Evolutionary conservation across 495 filamentous ascomycete genomes (phyloP).

Genomic region (Hypoxylon cercidicola): DNA sequence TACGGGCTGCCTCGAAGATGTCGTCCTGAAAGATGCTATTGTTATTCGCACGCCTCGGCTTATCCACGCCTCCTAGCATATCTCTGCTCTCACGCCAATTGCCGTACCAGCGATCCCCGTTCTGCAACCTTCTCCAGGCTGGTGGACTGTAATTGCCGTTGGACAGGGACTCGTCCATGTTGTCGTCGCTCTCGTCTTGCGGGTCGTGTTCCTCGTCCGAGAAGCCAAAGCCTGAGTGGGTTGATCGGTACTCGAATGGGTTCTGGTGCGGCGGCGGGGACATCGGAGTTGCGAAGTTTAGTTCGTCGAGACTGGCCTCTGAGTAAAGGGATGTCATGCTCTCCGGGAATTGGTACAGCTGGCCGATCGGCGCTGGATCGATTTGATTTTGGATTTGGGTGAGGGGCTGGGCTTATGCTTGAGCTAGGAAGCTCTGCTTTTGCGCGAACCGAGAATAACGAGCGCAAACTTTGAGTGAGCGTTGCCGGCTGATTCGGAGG

Average conservation of each 20-base stretch:
- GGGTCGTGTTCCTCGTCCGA: constrained; percentile 56
- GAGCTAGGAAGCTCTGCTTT: constrained; percentile 35
- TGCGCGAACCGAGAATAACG: constrained; percentile 42
- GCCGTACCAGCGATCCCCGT: constrained; percentile 64
- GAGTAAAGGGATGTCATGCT: constrained; percentile 43
- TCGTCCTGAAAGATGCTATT: constrained; percentile 42
- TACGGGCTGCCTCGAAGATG: constrained; percentile 60
- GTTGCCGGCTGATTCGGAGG: constrained; percentile 19
- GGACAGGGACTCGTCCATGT: constrained; percentile 53
- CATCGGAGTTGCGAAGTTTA: constrained; percentile 70
- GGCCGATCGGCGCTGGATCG: constrained; percentile 13
- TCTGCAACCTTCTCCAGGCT: constrained; percentile 64
- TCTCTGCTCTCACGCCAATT: constrained; percentile 61
- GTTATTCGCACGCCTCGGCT: constrained; percentile 47
- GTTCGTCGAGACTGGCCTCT: constrained; percentile 46
- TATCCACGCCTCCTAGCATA: constrained; percentile 43
- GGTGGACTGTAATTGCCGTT: constrained; percentile 66
- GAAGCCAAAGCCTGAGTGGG: constrained; percentile 81
- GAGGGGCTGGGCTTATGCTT: constrained; percentile 6
- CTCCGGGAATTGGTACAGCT: constrained; percentile 5
- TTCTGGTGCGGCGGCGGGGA: constrained; percentile 40
- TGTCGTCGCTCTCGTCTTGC: constrained; percentile 63
- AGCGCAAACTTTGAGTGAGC: constrained; percentile 39
- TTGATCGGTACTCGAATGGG: constrained; percentile 72
- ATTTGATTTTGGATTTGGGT: constrained; percentile 8